Conservation (phyloP, 2,329 filamentous ascomycete species). For the Pezicula rhizophila region DNA sequence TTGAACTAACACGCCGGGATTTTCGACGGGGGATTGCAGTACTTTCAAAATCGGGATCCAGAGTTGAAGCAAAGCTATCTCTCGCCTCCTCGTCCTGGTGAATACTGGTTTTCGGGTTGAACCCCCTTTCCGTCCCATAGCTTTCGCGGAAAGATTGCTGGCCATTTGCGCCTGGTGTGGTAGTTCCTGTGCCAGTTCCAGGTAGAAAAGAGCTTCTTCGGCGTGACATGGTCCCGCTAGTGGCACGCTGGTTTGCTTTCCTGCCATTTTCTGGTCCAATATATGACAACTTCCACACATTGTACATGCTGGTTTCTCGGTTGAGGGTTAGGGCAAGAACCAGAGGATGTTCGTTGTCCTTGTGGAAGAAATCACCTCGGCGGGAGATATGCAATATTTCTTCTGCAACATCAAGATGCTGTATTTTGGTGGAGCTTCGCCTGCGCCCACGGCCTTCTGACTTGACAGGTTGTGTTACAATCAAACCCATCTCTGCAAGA, state of each 20-base stretch:
- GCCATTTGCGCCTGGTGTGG: conserved; percentile 60
- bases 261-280: conserved; percentile 56
- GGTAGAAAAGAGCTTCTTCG: conserved; percentile 59
- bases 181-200: conserved; percentile 65
- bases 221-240: conserved; percentile 36
- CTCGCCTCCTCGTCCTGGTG: conserved; percentile 15
- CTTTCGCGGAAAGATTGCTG: conserved; percentile 69
- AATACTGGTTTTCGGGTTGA: conserved; percentile 13
- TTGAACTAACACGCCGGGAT: conserved; percentile 80
- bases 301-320: conserved; percentile 68
- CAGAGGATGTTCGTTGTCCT: conserved; percentile 42
- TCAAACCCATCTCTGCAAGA: conserved; percentile 75
- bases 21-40: conserved; percentile 49
- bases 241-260: conserved; percentile 24
- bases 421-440: conserved; percentile 34
- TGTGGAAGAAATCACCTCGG: conserved; percentile 44
- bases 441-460: conserved; percentile 32
- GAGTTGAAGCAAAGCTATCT: conserved; percentile 57
- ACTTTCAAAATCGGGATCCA: conserved; percentile 62
- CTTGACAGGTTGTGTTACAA: conserved; percentile 55
- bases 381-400: conserved; percentile 79
- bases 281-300: conserved; percentile 79
- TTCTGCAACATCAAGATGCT: conserved; percentile 67
- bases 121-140: conserved; percentile 43
- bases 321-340: conserved; percentile 79